Evolutionary conservation across 805 yeast genomes (phyloP).

Genomic region (Groenewaldozyma tartarivorans): DNA sequence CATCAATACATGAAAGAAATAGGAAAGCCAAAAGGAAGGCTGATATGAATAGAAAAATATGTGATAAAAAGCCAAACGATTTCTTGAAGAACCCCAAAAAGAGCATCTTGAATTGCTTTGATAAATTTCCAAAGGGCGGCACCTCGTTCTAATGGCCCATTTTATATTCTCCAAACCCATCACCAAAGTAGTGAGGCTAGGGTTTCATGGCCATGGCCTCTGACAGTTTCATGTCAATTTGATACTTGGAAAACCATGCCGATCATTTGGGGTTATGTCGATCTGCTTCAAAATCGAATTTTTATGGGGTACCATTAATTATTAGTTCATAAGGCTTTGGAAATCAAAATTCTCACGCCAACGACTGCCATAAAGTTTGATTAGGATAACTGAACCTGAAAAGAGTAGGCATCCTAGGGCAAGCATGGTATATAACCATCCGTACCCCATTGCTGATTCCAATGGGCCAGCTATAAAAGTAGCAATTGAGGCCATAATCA

Average conservation of each 20-base stretch:
- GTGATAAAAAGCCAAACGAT: background rate
- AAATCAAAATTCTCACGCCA: conserved; percentile 34
- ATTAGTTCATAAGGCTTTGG: background rate
- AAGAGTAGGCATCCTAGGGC: conserved; percentile 35
- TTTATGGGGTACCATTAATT: too few species aligned
- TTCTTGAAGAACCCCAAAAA: too few species aligned
- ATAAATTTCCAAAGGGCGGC: too few species aligned
- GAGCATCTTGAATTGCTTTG: too few species aligned
- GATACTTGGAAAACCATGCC: too few species aligned
- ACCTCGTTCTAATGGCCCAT: too few species aligned
- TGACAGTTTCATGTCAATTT: too few species aligned
- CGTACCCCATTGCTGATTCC: conserved; percentile 55
- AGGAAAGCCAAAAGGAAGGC: conserved; percentile 12
- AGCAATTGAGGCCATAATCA: conserved; percentile 64
- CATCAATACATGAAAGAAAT: conserved; percentile 10
- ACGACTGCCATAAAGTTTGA: conserved; percentile 33
- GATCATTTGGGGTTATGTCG: too few species aligned
- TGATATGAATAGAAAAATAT: conserved; percentile 4
- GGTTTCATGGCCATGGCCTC: too few species aligned
- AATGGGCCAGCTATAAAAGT: conserved; percentile 70
- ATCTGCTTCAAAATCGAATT: too few species aligned
- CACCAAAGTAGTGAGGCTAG: too few species aligned
- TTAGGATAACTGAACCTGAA: conserved; percentile 14
- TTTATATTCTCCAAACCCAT: too few species aligned
- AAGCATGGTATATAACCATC: conserved; percentile 58